These are phyloP conservation scores for Pseudogymnoascus sp. DNA, from an alignment of 2,329 filamentous ascomycete species.

Conservation along the genomic window DNA sequence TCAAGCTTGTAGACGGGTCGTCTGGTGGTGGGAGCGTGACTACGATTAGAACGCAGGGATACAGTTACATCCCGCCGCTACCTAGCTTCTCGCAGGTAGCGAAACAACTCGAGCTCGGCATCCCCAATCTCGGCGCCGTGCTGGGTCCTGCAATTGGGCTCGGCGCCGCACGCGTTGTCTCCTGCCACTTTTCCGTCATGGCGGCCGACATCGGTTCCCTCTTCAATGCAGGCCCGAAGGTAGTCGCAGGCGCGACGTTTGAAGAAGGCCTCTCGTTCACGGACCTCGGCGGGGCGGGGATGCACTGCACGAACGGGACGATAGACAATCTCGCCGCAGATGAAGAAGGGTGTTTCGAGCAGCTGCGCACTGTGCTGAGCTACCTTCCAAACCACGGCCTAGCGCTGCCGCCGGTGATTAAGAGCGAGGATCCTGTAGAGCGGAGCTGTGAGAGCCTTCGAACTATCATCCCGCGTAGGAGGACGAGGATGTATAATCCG, in stretches of 20 bases:
- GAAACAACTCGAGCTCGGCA: constrained; percentile 53
- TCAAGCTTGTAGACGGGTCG: constrained; percentile 59
- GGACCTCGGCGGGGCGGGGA: constrained; percentile 51
- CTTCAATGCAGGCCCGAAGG: constrained; percentile 58
- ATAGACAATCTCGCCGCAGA: constrained; percentile 57
- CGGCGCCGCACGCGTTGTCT: constrained; percentile 53
- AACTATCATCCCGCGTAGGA: constrained; percentile 49
- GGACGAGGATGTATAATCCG: constrained; percentile 54
- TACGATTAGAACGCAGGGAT: constrained; percentile 48
- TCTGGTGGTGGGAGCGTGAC: constrained; percentile 57
- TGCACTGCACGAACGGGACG: constrained; percentile 60
- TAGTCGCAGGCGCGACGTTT: constrained; percentile 56
- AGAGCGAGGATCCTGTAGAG: constrained; percentile 41
- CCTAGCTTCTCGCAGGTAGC: constrained; percentile 46
- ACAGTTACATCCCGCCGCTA: constrained; percentile 53
- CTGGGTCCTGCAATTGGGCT: constrained; percentile 57
- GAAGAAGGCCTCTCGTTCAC: constrained; percentile 53
- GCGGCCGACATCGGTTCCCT: constrained; percentile 53
- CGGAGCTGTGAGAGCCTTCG: constrained; percentile 43
- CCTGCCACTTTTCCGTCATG: constrained; percentile 61
- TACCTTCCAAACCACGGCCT: constrained; percentile 53
- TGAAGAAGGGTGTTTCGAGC: constrained; percentile 55
- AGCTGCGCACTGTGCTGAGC: constrained; percentile 48
- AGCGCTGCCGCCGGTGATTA: constrained; percentile 43
- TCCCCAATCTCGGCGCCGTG: constrained; percentile 57